Evolutionary conservation across 495 filamentous ascomycete genomes (phyloP), one percentile per base, ranked within the genome.

Genomic region (Neurospora sublineolata): DNA sequence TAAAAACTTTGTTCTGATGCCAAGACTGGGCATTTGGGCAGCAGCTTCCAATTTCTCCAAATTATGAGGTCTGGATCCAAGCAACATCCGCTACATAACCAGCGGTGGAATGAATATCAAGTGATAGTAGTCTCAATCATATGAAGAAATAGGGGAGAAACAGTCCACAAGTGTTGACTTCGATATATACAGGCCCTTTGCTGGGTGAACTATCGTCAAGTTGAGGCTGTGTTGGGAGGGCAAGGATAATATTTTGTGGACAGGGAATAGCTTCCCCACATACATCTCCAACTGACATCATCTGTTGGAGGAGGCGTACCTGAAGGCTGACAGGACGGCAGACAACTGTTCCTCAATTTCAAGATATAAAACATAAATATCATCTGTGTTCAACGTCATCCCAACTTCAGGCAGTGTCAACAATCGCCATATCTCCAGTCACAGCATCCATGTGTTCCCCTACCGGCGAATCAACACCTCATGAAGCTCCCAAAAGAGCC

Each of bases 381-480:
- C 33, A 6, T 1, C 12, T 40, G 0, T 10, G 3, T 6, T 68
- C 67, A 68, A 11, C 67, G 3, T 58, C 12, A 4, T 33, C 2
- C 5, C 36, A 44, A 4, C 14, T 64, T 64, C 0, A 30, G 46
- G 2, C 23, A 60, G 12, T 58, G 52, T 60, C 52, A 60, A 60
- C 11, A 8, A 5, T 12, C 3, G 27, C 6, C 23, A 30, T 7
- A 14, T 58, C 12, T 7, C 23, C 1, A 11, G 3, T 4, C 42
- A 52, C n/a, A 11, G 10, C 52, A 64, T 38, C 42, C 52, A 77
- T 77, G 75, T 77, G 75, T 69, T 67, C 36, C 7, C 72, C 68
- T 12, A 74, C 72, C 33, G 71, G 60, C 18, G 41, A 68, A 1
- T 64, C 73, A 44, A 41, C 44, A 4, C 42, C 33, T 30, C 33